Evolutionary conservation across 176 grass and related monocot genomes (phyloP).

Genomic region (Typha latifolia): DNA sequence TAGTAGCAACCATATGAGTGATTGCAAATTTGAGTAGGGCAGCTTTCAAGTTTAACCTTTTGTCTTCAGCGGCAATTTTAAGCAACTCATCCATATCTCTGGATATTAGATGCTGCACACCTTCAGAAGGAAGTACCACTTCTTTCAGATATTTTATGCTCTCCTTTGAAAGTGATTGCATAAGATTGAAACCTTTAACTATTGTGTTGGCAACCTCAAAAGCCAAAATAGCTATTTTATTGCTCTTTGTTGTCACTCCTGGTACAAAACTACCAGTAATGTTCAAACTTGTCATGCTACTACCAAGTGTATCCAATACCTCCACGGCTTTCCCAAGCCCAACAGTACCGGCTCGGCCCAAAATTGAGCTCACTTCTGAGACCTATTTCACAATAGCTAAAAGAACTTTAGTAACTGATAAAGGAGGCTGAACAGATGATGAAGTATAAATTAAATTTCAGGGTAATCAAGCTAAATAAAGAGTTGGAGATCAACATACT

Average conservation of each 20-base stretch:
- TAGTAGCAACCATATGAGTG: background rate
- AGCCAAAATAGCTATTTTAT: slow-evolving; percentile 86
- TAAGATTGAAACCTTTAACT: slow-evolving; percentile 87
- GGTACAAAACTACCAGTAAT: slow-evolving; percentile 63
- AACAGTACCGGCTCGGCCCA: slow-evolving; percentile 70
- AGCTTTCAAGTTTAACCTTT: slow-evolving; percentile 52
- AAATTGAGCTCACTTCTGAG: slow-evolving; percentile 70
- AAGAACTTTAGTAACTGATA: background rate
- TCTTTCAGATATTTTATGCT: slow-evolving; percentile 89
- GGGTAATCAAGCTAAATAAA: background rate
- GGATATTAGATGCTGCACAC: slow-evolving; percentile 81
- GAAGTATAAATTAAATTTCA: too few species aligned
- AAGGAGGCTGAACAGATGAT: background rate
- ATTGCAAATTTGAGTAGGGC: slow-evolving; percentile 7
- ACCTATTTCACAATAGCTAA: slow-evolving; percentile 40
- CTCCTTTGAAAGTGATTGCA: slow-evolving; percentile 87
- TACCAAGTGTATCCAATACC: slow-evolving; percentile 92
- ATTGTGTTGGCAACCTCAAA: slow-evolving; percentile 98
- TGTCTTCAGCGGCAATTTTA: slow-evolving; percentile 68
- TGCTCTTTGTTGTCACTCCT: slow-evolving; percentile 54
- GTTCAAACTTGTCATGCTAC: slow-evolving; percentile 94
- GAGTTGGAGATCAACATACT: background rate
- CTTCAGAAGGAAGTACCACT: slow-evolving; percentile 80
- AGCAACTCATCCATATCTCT: slow-evolving; percentile 95
- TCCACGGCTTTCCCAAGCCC: slow-evolving; percentile 83